Percentiles rank a stretch among this genome's conserved stretches.
phyloP scores from a whole-genome alignment of 257 asterid species.

The Solanum phureja region DNA sequence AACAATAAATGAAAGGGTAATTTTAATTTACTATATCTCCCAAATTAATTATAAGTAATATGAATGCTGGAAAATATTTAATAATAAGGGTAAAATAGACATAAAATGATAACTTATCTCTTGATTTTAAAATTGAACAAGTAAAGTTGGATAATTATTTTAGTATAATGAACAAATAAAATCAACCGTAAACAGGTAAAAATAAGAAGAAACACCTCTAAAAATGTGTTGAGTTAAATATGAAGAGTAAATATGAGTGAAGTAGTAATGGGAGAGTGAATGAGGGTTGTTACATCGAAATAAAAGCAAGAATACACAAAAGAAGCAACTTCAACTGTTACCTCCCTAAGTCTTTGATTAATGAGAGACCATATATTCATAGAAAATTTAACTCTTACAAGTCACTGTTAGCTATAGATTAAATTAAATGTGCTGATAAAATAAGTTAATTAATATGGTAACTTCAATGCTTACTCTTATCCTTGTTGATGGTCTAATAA shows the following conservation, averaged over 20 bases:
- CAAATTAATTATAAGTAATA: not conserved
- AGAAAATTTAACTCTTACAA: not conserved
- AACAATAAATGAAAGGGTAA: not conserved
- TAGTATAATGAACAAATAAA: too few relatives aligned
- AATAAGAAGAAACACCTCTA: not conserved
- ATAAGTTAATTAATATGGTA: not conserved
- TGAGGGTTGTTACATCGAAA: conserved; percentile 18
- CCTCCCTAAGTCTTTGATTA: not conserved
- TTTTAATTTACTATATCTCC: too few relatives aligned
- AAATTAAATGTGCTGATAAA: not conserved
- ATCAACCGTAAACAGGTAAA: too few relatives aligned
- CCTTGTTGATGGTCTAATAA: not conserved
- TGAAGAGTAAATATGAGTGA: not conserved
- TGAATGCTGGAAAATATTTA: not conserved
- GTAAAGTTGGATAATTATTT: too few relatives aligned
- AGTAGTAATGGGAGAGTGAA: not conserved
- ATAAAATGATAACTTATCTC: not conserved
- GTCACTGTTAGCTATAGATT: not conserved
- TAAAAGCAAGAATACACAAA: conserved; percentile 2
- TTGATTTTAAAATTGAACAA: too few relatives aligned
- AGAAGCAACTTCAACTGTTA: not conserved
- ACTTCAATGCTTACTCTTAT: not conserved
- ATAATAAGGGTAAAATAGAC: not conserved
- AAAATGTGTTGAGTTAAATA: not conserved
- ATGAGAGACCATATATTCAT: not conserved